Evolutionary conservation across 2,329 filamentous ascomycete genomes (phyloP), one percentile per base, ranked within the genome.

Genomic region (Trichoderma atrobrunneum): DNA sequence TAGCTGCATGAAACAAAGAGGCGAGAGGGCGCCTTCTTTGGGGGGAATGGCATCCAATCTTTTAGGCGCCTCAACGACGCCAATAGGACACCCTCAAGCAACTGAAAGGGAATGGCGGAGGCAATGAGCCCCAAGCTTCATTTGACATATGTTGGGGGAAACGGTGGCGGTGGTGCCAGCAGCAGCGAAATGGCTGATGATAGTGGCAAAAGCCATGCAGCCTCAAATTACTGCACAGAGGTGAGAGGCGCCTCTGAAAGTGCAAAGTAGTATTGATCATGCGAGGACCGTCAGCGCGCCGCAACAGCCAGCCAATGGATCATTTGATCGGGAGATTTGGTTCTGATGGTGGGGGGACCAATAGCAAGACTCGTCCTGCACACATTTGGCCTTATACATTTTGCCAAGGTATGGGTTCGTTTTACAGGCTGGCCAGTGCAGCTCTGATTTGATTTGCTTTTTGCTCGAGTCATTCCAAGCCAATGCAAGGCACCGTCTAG

Each of bases 401-500:
- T 43, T 43, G n/a, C 16, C 21, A 66, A 51, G 43, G 64, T 34
- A 43, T 12, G 28, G 24, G 39, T 69, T 36, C 56, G 34, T 70
- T 70, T 70, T 62, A 70, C 66, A 62, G 14, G 57, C 30, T 62
- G 57, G 66, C 43, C 66, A 70, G 57, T 70, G 57, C 66, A 61
- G 32, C 26, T 16, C 60, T 61, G 43, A 51, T 21, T 24, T n/a
- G 36, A 56, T 26, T 30, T 54, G 26, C 59, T 26, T 14, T n/a
- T 16, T 43, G 56, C 36, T 61, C 54, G 66, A 62, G 57, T 61
- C 66, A 51, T 61, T 61, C 28, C 28, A 26, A 28, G 39, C 66
- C 57, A 62, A 70, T 70, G 66, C 66, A 70, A 70, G 66, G 66
- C 57, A 61, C 57, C 36, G 39, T 69, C 18, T 60, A 59, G 32